Evolutionary conservation across 331 rosid genomes (phyloP).

Genomic region (Quercus phellos): DNA sequence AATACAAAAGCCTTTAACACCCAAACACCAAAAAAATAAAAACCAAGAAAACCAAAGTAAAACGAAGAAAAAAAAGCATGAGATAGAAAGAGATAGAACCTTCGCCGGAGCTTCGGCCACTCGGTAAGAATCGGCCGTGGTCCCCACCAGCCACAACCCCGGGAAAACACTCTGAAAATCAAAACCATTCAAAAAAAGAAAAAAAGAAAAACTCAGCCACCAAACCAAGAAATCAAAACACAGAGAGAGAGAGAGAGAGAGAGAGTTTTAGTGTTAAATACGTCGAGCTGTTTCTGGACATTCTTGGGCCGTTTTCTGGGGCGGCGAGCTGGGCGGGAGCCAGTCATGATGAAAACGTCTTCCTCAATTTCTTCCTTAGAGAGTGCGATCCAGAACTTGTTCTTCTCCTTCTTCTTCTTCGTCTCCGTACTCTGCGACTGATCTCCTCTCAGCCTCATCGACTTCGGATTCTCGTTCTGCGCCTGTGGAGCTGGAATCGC

Average conservation of each 20-base stretch:
- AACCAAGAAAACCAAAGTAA: background rate
- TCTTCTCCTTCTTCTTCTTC: conserved; percentile 81
- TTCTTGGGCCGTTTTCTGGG: conserved; percentile 84
- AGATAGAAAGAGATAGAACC: conserved; percentile 33
- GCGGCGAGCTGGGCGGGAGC: conserved; percentile 81
- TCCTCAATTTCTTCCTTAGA: conserved; percentile 93
- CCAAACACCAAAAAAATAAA: background rate
- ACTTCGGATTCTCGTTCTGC: conserved; percentile 50
- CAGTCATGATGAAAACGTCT: conserved; percentile 84
- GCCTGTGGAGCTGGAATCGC: conserved; percentile 17
- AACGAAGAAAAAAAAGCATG: background rate
- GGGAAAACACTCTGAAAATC: conserved; percentile 66
- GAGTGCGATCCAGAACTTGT: conserved; percentile 91
- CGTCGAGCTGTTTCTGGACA: conserved; percentile 92
- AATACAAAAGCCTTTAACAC: background rate
- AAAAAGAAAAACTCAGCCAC: background rate
- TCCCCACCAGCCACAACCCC: conserved; percentile 88
- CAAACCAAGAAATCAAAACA: background rate
- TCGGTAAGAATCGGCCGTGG: conserved; percentile 61
- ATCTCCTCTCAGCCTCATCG: conserved; percentile 64
- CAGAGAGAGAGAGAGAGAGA: background rate
- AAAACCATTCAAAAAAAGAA: background rate
- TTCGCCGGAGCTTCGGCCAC: conserved; percentile 60
- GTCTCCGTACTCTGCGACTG: conserved; percentile 44
- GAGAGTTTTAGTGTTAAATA: conserved; percentile 16